Conservation (phyloP, 257 asterid species). For the Forsythia viridissima region DNA sequence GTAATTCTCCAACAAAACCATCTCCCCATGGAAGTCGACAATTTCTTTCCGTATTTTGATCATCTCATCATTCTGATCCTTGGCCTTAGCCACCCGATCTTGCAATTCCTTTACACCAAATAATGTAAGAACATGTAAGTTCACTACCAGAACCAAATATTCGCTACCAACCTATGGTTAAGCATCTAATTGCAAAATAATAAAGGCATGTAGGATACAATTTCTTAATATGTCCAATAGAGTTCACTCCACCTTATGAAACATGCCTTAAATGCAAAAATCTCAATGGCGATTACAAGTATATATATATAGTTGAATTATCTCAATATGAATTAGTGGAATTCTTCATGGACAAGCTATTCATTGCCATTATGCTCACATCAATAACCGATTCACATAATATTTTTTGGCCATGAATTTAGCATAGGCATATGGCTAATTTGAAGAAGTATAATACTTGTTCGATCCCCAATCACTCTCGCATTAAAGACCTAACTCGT, state of each 20-base stretch:
- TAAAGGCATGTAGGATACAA: background rate
- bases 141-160: background rate
- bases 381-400: too few species aligned
- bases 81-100: conserved; percentile 72
- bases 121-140: background rate
- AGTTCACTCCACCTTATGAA: background rate
- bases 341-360: background rate
- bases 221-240: background rate
- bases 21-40: conserved; percentile 92
- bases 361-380: background rate
- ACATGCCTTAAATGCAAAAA: background rate
- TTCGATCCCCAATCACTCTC: background rate
- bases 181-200: background rate
- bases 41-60: conserved; percentile 72
- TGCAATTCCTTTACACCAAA: conserved; percentile 63
- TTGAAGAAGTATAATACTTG: background rate
- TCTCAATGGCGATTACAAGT: background rate
- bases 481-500: too few species aligned
- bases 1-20: conserved; percentile 92
- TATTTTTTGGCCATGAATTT: too few species aligned
- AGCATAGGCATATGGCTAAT: background rate
- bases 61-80: conserved; percentile 61
- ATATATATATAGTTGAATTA: background rate
- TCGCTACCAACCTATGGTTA: background rate
- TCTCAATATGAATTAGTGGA: background rate